Evolutionary conservation across 208 protist species (phyloP).

Genomic region (Angomonas deanei): DNA sequence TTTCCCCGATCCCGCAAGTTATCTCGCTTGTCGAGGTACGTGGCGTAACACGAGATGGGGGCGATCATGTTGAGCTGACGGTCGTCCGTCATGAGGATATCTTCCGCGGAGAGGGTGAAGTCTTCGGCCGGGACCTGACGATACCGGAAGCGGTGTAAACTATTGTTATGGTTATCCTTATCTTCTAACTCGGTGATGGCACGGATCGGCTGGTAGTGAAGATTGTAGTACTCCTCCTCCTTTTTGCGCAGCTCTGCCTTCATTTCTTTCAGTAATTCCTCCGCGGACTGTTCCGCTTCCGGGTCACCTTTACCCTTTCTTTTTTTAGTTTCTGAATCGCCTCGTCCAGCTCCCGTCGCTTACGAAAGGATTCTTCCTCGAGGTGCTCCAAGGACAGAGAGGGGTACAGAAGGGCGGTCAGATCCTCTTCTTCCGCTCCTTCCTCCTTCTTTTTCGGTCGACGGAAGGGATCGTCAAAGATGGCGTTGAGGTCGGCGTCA

Average conservation of each 20-base stretch:
- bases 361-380: slow-evolving; percentile 23
- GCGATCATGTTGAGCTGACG: slow-evolving; percentile 90
- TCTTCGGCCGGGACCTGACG: slow-evolving; percentile 73
- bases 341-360: slow-evolving; percentile 34
- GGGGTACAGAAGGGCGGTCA: slow-evolving; percentile 54
- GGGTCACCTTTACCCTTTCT: background rate
- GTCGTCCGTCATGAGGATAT: slow-evolving; percentile 86
- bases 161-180: background rate
- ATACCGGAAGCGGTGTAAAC: slow-evolving; percentile 67
- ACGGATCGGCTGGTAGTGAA: slow-evolving; percentile 58
- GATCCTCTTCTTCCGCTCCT: slow-evolving; percentile 8
- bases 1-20: slow-evolving; percentile 65
- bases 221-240: slow-evolving; percentile 79
- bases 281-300: slow-evolving; percentile 11
- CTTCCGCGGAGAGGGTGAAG: slow-evolving; percentile 79
- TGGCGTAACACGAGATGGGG: slow-evolving; percentile 90
- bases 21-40: slow-evolving; percentile 61
- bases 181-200: slow-evolving; percentile 1
- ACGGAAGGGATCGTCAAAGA: background rate
- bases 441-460: background rate
- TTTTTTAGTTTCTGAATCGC: slow-evolving; percentile 13
- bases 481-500: background rate
- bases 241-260: slow-evolving; percentile 60
- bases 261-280: slow-evolving; percentile 28
- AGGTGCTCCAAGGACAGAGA: slow-evolving; percentile 33